Conservation (phyloP, 768 basidiomycete species). For the Kwoniella newhampshirensis region DNA sequence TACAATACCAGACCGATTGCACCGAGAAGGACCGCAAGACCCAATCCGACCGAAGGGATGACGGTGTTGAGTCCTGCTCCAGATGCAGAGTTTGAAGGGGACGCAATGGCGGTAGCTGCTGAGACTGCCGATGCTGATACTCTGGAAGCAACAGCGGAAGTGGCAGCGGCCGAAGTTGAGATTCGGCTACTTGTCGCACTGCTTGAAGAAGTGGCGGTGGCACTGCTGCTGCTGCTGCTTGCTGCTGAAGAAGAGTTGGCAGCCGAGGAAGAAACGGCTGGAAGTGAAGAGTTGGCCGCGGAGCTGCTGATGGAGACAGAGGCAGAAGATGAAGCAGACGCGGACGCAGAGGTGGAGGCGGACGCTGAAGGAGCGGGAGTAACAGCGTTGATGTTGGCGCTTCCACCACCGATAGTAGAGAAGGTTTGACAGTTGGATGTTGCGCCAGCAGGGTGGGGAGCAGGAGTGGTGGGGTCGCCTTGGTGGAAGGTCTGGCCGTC, state of each 20-base stretch:
- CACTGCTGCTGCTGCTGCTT: background rate
- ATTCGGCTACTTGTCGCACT: conserved; percentile 3
- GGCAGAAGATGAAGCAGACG: conserved; percentile 5
- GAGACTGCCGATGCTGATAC: background rate
- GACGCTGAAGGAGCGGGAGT: conserved; percentile 11
- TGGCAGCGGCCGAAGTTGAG: conserved; percentile 1
- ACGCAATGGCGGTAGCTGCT: conserved; percentile 1
- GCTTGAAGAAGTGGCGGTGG: background rate
- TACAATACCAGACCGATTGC: conserved; percentile 7
- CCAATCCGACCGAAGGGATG: conserved; percentile 5
- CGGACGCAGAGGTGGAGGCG: conserved; percentile 11
- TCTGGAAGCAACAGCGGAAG: conserved; percentile 1
- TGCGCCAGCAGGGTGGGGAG: conserved; percentile 58
- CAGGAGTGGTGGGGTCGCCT: conserved; percentile 55
- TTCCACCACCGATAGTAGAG: conserved; percentile 58
- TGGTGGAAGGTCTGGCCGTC: conserved; percentile 55
- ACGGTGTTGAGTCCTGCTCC: conserved; percentile 1
- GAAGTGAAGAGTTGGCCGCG: conserved; percentile 11
- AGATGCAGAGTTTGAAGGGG: background rate
- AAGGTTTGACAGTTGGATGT: conserved; percentile 64
- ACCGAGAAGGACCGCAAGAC: conserved; percentile 1
- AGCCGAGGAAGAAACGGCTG: conserved; percentile 8
- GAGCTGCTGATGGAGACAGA: conserved; percentile 5
- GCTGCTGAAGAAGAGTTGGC: conserved; percentile 8
- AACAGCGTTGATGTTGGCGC: conserved; percentile 24